Evolutionary conservation across 108 stramenopile species (phyloP).

Genomic region (Cyclotella kingstonii): DNA sequence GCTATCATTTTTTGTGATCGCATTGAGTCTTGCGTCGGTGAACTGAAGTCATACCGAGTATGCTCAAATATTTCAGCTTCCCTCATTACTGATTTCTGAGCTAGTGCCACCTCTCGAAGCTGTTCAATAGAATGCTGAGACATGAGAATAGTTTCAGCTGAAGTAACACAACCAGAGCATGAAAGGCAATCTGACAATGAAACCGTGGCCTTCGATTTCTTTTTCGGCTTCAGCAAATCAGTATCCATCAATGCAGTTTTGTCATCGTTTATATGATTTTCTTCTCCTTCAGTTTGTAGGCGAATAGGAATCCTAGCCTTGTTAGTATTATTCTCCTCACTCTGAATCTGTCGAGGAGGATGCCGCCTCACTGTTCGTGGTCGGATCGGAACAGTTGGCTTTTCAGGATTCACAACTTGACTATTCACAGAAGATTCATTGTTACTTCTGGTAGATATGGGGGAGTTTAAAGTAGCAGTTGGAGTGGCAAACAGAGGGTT

Average conservation of each 20-base stretch:
- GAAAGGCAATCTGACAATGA: constrained; percentile 97
- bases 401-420: neutral
- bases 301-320: constrained; percentile 2
- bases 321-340: neutral
- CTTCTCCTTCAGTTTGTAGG: too few relatives aligned
- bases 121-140: constrained; percentile 81
- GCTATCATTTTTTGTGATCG: constrained; percentile 16
- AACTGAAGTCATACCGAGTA: too few relatives aligned
- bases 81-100: constrained; percentile 3
- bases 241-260: neutral
- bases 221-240: constrained; percentile 24
- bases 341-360: neutral
- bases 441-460: neutral
- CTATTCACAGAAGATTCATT: neutral
- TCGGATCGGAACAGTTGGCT: neutral
- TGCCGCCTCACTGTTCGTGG: constrained; percentile 3
- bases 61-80: too few relatives aligned
- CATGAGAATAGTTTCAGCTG: constrained; percentile 97
- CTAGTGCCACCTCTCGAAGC: constrained; percentile 29
- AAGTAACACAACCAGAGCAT: constrained; percentile 98
- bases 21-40: too few relatives aligned
- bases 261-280: constrained; percentile 5
- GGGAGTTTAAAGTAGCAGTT: constrained; percentile 1
- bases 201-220: constrained; percentile 65
- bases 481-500: constrained; percentile 78